Conservation (phyloP, 2,329 filamentous ascomycete genomes). For the Pezicula neosporulosa region DNA sequence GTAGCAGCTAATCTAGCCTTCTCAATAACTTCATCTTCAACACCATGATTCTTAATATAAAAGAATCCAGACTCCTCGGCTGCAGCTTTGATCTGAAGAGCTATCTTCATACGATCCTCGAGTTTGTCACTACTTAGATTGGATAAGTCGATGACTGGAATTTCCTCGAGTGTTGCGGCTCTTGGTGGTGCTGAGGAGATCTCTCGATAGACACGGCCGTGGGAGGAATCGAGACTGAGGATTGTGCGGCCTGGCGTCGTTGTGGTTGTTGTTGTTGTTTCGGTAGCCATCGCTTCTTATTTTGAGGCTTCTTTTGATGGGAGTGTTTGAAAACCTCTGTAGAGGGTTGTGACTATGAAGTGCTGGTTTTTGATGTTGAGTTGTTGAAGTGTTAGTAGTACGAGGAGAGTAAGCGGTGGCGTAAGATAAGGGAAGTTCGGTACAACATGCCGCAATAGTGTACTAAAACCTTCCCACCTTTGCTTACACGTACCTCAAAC, state of each 20-base stretch:
- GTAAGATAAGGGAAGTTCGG: too few species aligned
- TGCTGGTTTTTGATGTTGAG: too few species aligned
- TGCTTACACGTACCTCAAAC: too few species aligned
- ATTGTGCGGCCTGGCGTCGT: not conserved
- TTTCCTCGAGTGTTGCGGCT: not conserved
- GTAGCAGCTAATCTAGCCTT: not conserved
- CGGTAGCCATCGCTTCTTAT: not conserved
- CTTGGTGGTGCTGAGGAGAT: not conserved
- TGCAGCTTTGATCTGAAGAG: not conserved
- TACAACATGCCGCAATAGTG: too few species aligned
- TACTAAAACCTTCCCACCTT: too few species aligned
- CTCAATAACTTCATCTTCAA: not conserved
- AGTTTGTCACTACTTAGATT: not conserved
- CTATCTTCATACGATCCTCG: not conserved
- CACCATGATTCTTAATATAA: slow-evolving; percentile 1
- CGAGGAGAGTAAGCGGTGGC: too few species aligned
- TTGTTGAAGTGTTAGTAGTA: too few species aligned
- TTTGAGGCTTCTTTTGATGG: too few species aligned
- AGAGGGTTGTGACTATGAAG: too few species aligned
- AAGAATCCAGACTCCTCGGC: not conserved
- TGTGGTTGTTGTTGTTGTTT: not conserved
- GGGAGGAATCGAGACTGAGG: not conserved
- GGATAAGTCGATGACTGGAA: not conserved
- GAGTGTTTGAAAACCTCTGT: too few species aligned
- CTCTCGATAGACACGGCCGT: not conserved